Conservation (phyloP, 768 basidiomycete genomes). For the Tricholoma terreum region DNA sequence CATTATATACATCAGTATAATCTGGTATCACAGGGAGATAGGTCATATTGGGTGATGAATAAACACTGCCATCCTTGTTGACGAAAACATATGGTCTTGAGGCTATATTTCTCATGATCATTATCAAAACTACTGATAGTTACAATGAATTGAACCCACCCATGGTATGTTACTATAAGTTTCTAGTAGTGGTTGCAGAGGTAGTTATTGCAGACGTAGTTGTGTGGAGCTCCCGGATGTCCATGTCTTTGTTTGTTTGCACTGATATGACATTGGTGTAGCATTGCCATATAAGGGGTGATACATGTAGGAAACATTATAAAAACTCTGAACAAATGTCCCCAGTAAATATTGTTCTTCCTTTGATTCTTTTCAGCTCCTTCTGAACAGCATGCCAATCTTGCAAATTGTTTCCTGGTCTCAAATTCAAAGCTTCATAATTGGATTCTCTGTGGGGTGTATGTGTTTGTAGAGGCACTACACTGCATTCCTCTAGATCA, state of each 20-base stretch:
- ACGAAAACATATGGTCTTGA: neutral
- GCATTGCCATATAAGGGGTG: neutral
- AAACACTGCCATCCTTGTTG: neutral
- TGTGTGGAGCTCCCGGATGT: neutral
- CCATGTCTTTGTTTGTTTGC: neutral
- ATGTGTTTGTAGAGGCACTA: neutral
- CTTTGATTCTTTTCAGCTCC: neutral
- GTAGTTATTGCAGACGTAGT: neutral
- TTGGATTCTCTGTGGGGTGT: neutral
- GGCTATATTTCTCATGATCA: neutral
- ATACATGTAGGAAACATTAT: neutral
- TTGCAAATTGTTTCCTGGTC: neutral
- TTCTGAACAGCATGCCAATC: neutral
- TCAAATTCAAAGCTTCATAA: neutral
- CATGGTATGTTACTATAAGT: neutral
- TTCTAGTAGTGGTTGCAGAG: too few relatives aligned
- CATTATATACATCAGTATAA: neutral
- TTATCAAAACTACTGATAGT: neutral
- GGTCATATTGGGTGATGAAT: neutral
- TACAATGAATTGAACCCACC: neutral
- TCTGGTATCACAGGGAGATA: neutral
- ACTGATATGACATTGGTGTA: neutral
- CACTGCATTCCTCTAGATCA: neutral
- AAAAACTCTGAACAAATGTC: neutral
- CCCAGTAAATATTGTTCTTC: neutral